A percentile compares a stretch with the other conserved stretches of the same genome.
phyloP scores from a whole-genome alignment of 257 asterid genomes.

The Solanum bukasovii region DNA sequence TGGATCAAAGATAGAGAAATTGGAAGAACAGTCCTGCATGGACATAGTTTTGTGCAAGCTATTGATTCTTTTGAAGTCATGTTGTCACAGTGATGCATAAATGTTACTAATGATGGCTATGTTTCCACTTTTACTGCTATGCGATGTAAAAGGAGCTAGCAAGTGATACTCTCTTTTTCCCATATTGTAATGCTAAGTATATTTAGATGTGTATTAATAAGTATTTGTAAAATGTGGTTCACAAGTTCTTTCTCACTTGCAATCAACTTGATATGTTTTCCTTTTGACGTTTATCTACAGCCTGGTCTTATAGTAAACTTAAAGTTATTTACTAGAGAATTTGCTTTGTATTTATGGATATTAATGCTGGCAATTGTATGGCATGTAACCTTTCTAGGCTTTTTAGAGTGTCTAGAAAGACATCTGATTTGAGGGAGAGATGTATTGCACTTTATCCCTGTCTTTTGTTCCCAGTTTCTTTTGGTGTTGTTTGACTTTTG shows the following conservation, averaged over 20 bases:
- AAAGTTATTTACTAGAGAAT: neutral
- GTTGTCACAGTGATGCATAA: neutral
- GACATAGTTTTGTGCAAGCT: neutral
- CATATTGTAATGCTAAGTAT: neutral
- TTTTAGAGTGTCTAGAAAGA: neutral
- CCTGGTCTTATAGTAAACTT: neutral
- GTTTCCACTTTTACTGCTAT: neutral
- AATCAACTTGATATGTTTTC: neutral
- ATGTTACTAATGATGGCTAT: neutral
- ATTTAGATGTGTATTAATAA: neutral
- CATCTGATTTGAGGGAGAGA: neutral
- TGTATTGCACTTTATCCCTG: neutral
- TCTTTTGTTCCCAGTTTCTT: neutral
- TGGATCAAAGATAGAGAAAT: neutral
- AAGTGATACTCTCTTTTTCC: neutral
- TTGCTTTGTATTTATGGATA: neutral
- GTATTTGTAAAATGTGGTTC: neutral
- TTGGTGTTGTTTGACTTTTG: neutral
- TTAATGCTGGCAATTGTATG: neutral
- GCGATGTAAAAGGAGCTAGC: neutral
- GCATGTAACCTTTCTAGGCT: neutral
- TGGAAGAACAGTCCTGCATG: neutral
- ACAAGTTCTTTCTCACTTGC: neutral
- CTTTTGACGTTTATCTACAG: neutral
- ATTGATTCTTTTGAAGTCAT: neutral